Evolutionary conservation across 2,329 filamentous ascomycete species (phyloP), one percentile per base, ranked within the genome.

Genomic region (Gnomoniopsis smithogilvyi): DNA sequence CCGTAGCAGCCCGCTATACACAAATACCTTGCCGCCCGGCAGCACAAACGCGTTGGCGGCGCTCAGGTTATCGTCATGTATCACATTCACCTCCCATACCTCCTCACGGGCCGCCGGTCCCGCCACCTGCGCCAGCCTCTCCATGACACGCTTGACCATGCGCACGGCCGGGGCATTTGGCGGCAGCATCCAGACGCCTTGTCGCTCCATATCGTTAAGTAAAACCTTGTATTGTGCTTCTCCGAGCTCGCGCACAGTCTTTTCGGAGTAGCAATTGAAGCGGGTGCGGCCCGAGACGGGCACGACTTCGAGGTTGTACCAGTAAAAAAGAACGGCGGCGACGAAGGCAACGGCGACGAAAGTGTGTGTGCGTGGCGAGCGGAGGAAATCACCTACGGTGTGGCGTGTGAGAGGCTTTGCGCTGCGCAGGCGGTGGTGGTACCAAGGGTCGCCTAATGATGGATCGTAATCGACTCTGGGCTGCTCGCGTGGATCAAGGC

Each of bases 1-100:
- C n/a, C 81, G 79, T 56, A 93, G 72, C 34, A 94, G 85, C 41
- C 90, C 90, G 63, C 84, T 88, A 68, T 86, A 89, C 2, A 94
- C 89, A 69, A 93, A 93, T 0, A 94, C 89, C 66, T 92, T 92
- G 24, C 90, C 89, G 4, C 86, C 89, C 0, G 90, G 90, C 6
- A 92, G 80, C 1, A 94, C 89, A 67, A 93, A 92, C 0, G 90
- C 90, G 66, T 94, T 94, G 63, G 80, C 79, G 43, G 81, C 82
- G 45, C 67, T 63, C 21, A 78, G 77, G 61, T 87, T 86, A n/a
- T 38, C 45, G 33, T 49, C 26, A 36, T 90, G 81, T 66, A 94
- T 91, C 7, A 94, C 89, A 66, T 82, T 78, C 3, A 93, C 80
- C 73, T 92, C 87, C 90, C 90, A 93, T 12, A n/a, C 73, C 22